Evolutionary conservation across 2,329 filamentous ascomycete genomes (phyloP), one percentile per base, ranked within the genome.

Genomic region (Diplodia scrobiculata): DNA sequence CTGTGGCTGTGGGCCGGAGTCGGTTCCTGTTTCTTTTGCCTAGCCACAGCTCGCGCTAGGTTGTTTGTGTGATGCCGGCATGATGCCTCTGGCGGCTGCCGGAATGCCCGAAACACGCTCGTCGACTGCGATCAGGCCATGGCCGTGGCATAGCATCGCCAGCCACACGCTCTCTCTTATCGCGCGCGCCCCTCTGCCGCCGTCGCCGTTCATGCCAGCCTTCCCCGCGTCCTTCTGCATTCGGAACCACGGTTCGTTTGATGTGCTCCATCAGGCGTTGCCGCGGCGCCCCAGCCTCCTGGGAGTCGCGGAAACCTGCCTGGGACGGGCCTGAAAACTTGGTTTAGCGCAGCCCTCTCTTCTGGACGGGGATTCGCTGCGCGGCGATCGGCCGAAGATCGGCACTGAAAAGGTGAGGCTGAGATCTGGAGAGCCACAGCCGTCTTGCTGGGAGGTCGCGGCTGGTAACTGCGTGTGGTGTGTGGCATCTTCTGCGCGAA

Each of bases 221-320:
- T 62, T 29, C 58, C 58, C 58, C 58, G 58, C 58, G 58, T 50
- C 58, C 58, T 62, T 36, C 58, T 62, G 58, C 45, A 50, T 62
- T 36, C 27, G 58, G 41, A 50, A 25, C 58, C 58, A 50, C 36
- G 58, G 58, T 36, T 62, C 55, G 27, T n/a, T 34, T 29, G 21
- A 6, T 47, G 11, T 32, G 13, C 4, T 25, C 25, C 25, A 4
- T 25, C 25, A 25, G 5, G 29, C 29, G 29, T 32, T 32, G 29
- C 29, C 29, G 29, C 29, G 29, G 29, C 29, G 29, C 29, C 55
- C 41, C 41, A 45, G 41, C 41, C 41, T 45, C 41, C 41, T 45
- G 41, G 41, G 6, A n/a, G n/a, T 45, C 9, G 34, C 17, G 19
- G 41, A 45, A 19, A 11, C 34, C 25, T 38, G 27, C 19, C 19